These are phyloP conservation scores for Hypoxylon sp. DNA, from an alignment of 2,329 filamentous ascomycete species.

Conservation along the genomic window DNA sequence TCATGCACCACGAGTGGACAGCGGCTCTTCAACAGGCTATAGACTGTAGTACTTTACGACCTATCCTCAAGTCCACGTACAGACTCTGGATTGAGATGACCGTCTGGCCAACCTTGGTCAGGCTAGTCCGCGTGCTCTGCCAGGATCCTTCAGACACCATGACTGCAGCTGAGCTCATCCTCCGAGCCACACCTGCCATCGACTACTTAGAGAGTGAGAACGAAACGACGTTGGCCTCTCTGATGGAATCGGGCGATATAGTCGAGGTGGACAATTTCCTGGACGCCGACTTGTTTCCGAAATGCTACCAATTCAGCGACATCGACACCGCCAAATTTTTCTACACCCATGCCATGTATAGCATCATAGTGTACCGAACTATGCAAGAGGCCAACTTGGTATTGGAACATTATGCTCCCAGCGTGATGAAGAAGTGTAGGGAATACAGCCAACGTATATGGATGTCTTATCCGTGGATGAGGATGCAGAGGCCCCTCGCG, in stretches of 20 bases:
- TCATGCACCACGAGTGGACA: conserved; percentile 45
- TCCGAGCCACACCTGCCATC: conserved; percentile 39
- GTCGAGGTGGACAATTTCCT: conserved; percentile 39
- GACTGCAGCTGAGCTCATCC: conserved; percentile 43
- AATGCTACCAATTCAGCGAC: conserved; percentile 46
- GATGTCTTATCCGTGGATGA: conserved; percentile 47
- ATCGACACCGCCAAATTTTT: conserved; percentile 48
- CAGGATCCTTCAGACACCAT: conserved; percentile 43
- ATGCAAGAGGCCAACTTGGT: conserved; percentile 46
- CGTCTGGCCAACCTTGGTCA: conserved; percentile 47
- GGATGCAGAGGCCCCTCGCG: conserved; percentile 43
- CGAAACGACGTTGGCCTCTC: conserved; percentile 36
- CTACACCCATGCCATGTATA: conserved; percentile 44
- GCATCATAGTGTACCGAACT: conserved; percentile 42
- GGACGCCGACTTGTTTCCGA: conserved; percentile 41
- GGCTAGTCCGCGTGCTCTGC: conserved; percentile 41
- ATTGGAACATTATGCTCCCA: conserved; percentile 34
- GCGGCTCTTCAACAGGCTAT: conserved; percentile 42
- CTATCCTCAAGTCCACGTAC: conserved; percentile 44
- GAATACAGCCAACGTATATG: conserved; percentile 46
- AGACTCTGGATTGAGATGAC: conserved; percentile 47
- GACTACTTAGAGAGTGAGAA: conserved; percentile 43
- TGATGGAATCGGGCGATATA: conserved; percentile 44
- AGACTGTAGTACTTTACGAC: conserved; percentile 31
- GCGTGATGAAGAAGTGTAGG: conserved; percentile 39